A percentile compares a stretch with the other conserved stretches of the same genome.
These are phyloP conservation scores for Alternaria triticimaculans DNA, from an alignment of 2,329 filamentous ascomycete genomes.

Conservation along the genomic window DNA sequence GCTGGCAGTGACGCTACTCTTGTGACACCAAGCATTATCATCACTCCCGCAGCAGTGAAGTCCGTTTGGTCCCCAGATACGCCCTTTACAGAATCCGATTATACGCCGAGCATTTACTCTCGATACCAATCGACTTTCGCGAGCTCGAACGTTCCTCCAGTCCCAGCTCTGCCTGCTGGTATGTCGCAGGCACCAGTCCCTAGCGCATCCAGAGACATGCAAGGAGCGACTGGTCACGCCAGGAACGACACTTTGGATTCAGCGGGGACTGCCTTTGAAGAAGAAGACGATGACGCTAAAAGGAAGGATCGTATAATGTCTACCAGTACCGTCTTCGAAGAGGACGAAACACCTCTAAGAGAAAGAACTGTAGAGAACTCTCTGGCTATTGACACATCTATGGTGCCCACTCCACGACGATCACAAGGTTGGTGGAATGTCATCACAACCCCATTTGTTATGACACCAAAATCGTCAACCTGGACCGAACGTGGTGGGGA, in stretches of 20 bases:
- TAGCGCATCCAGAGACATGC: background rate
- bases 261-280: constrained; percentile 51
- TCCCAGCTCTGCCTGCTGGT: constrained; percentile 42
- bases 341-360: constrained; percentile 60
- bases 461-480: constrained; percentile 46
- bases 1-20: constrained; percentile 47
- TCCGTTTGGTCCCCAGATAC: constrained; percentile 66
- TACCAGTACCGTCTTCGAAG: constrained; percentile 73
- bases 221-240: constrained; percentile 20
- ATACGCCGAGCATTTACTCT: constrained; percentile 68
- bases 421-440: constrained; percentile 81
- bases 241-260: constrained; percentile 46
- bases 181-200: constrained; percentile 18
- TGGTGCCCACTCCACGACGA: constrained; percentile 60
- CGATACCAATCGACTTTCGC: constrained; percentile 54
- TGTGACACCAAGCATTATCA: constrained; percentile 59
- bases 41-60: constrained; percentile 59
- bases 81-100: constrained; percentile 64
- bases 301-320: constrained; percentile 56
- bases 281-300: constrained; percentile 58
- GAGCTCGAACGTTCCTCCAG: constrained; percentile 60
- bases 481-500: constrained; percentile 38
- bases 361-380: constrained; percentile 39
- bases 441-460: constrained; percentile 71
- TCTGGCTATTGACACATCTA: constrained; percentile 45